Conservation (phyloP, 306 rosid genomes). For the Vachellia pachyceras region DNA sequence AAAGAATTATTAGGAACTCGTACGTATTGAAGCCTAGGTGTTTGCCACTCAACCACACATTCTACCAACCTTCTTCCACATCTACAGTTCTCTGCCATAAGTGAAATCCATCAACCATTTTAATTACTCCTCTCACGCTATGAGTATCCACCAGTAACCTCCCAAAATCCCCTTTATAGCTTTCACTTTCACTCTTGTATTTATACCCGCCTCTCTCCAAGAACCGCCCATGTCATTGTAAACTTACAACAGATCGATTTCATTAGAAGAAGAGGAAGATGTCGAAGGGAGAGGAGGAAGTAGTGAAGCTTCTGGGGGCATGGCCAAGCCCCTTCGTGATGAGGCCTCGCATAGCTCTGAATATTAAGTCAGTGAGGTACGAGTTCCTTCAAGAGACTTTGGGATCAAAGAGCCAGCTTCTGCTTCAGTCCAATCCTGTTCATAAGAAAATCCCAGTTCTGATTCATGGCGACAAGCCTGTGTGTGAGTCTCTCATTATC, state of each 20-base stretch:
- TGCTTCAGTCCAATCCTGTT: slow-evolving; percentile 60
- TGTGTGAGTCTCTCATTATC: too few species aligned
- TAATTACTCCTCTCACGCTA: not conserved
- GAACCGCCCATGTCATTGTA: not conserved
- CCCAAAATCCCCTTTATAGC: too few species aligned
- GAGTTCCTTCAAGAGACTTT: slow-evolving; percentile 44
- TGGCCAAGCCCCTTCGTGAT: slow-evolving; percentile 54
- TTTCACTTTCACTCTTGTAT: not conserved
- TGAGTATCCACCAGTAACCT: not conserved
- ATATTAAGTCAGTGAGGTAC: slow-evolving; percentile 45
- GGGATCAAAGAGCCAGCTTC: slow-evolving; percentile 52
- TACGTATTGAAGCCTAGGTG: not conserved
- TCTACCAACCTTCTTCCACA: not conserved
- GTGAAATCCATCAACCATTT: not conserved
- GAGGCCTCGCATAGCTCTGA: slow-evolving; percentile 49
- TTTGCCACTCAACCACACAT: not conserved
- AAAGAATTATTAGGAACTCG: not conserved
- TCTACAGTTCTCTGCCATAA: not conserved
- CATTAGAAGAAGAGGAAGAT: slow-evolving; percentile 10
- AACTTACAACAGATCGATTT: not conserved
- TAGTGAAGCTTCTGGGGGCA: slow-evolving; percentile 52
- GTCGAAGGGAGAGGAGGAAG: slow-evolving; percentile 38
- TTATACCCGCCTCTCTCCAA: not conserved
- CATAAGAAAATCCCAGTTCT: too few species aligned
- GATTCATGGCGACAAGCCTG: too few species aligned